Evolutionary conservation across 2,329 filamentous ascomycete species (phyloP), one percentile per base, ranked within the genome.

Genomic region (Fusarium kyushuense): DNA sequence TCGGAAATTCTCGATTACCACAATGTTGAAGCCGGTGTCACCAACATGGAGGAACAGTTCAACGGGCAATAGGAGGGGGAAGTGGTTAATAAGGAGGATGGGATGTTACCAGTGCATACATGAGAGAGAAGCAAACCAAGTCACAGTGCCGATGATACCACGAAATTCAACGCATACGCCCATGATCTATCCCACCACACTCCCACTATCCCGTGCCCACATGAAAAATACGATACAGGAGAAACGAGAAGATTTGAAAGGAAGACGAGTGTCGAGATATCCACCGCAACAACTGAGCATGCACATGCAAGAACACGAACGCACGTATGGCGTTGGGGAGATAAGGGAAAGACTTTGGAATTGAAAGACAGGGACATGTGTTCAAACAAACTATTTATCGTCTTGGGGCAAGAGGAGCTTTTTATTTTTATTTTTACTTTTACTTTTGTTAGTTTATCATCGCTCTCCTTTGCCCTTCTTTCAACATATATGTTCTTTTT

Each of bases 1-100:
- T 97, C 94, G 53, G 95, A 98, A 80, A 98, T 99, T 75, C 90
- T 98, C 74, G 94, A 98, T 81, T 98, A 97, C 82, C 96, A 98
- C 83, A 97, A 98, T 77, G 91, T 97, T 67, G 94, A 97, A 65
- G 80, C 84, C 43, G 76, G 76, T 46, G 70, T 71, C 33, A 75
- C 75, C 25, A 71, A 75, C 66, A 80, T 82, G 73, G 82, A 82
- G 17, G 78, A 78, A 25, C 78, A 74, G 45, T 79, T 78, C 65
- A 74, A 77, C 55, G 77, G 76, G 51, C 76, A 79, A 76, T 79
- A 77, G 66, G 74, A 40, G 41, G 54, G 58, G 58, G 58, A 74
- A 78, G 62, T 79, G 79, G 33, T 75, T 76, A 47, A 77, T 79
- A 52, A 75, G 76, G 58, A 59, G 49, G 53, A 38, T 55, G 46